Base-by-base conservation (phyloP, 2,329 filamentous ascomycete species). In the Polychaeton citri region DNA sequence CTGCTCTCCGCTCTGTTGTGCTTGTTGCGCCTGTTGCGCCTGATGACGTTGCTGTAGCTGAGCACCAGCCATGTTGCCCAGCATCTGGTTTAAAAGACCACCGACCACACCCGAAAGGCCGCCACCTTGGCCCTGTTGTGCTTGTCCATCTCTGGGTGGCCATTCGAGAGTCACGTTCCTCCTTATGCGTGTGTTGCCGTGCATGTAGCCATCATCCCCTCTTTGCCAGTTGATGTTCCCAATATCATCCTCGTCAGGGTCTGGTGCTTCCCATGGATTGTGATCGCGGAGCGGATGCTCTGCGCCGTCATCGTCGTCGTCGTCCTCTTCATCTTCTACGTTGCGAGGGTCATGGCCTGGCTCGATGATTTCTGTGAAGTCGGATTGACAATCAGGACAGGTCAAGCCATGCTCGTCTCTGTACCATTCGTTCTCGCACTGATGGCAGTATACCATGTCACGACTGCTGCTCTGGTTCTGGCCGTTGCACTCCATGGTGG, bases 361-460 rank as follows among this genome's bases (percentile, higher is more conserved):
- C 46, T 68, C 65, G 33, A 69, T 65, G 49, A 96, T 85, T 62
- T 98, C 87, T 12, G 76, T 84, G 46, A 84, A 78, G 15, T 93
- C 84, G 24, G 76, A 76, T 3, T 69, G 55, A 55, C 90, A 98
- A n/a, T 64, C 59, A 12, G 86, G 85, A 54, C 90, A 98, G 12
- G 62, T 64, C 43, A 93, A 61, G 18, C 71, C 77, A 45, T 71
- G 67, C 43, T 81, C 71, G 40, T 83, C 74, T 40, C 74, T 68
- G 51, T 80, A 83, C 85, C 86, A 96, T 57, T 94, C 80, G 43
- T 81, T 63, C 35, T 71, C 58, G 62, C 90, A 96, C 41, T 70
- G 63, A 60, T 96, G 85, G 60, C 90, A 98, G 58, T 72, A 92
- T 37, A 95, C 79, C 44, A 88, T 74, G 53, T 93, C 82, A 42